Percentiles rank a stretch among this genome's conserved stretches.
Evolutionary conservation across 116 monocot genomes (phyloP).

Genomic region (Papilionanthe hybrid): DNA sequence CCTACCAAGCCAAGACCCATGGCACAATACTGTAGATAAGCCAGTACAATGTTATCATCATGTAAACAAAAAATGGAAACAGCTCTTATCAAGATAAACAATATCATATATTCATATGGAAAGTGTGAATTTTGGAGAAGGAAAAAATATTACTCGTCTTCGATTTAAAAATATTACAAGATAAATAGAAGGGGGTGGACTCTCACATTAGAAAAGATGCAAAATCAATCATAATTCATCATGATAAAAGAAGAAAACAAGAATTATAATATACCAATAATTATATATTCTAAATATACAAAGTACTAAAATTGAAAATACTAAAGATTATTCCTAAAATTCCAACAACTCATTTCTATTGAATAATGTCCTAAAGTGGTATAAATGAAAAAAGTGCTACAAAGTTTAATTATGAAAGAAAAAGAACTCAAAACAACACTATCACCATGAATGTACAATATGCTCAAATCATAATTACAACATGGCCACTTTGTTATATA

Average conservation of each 20-base stretch:
- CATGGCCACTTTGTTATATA: neutral
- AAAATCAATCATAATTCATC: too few species aligned
- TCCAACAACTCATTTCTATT: neutral
- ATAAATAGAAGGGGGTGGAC: too few species aligned
- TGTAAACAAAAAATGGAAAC: neutral
- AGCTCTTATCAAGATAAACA: neutral
- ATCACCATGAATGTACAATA: neutral
- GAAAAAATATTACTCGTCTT: too few species aligned
- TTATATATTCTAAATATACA: too few species aligned
- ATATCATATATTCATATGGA: neutral
- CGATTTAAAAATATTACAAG: too few species aligned
- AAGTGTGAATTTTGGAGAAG: neutral
- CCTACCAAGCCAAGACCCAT: constrained; percentile 99
- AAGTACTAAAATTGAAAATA: too few species aligned
- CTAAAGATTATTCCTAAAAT: too few species aligned
- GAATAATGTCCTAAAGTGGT: neutral
- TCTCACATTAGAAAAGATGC: too few species aligned
- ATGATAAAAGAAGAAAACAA: too few species aligned
- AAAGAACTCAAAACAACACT: neutral
- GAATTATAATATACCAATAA: too few species aligned
- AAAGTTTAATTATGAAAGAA: neutral
- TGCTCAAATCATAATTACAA: neutral
- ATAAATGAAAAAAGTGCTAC: neutral
- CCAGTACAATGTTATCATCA: neutral
- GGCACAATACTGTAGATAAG: constrained; percentile 79